phyloP scores from a whole-genome alignment of 805 yeast genomes.

The Candida adriatica region DNA sequence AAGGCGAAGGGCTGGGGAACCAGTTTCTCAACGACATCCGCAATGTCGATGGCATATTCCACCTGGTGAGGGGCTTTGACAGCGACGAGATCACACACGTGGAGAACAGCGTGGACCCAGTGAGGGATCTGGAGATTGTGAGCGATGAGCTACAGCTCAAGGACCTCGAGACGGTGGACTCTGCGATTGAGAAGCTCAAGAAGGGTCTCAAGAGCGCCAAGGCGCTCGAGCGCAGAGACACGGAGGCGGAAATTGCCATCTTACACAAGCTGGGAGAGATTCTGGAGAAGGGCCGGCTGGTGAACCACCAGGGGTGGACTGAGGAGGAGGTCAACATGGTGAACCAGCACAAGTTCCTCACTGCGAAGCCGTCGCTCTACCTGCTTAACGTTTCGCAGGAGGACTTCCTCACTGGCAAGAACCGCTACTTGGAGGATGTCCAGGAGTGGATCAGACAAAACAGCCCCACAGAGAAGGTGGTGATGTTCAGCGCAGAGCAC shows the following conservation, averaged over 20 bases:
- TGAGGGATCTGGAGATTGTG: slow-evolving; percentile 67
- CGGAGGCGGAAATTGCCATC: slow-evolving; percentile 32
- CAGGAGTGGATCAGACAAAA: slow-evolving; percentile 59
- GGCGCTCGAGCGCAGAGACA: slow-evolving; percentile 41
- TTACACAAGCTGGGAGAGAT: slow-evolving; percentile 37
- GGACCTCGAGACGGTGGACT: slow-evolving; percentile 65
- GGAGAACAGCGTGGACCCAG: slow-evolving; percentile 66
- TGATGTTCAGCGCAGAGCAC: slow-evolving; percentile 59
- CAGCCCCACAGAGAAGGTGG: slow-evolving; percentile 60
- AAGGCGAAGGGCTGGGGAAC: slow-evolving; percentile 80
- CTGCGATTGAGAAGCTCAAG: slow-evolving; percentile 43
- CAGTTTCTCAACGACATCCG: slow-evolving; percentile 72
- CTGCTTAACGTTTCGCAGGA: slow-evolving; percentile 65
- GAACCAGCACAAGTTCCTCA: slow-evolving; percentile 65
- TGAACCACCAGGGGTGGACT: slow-evolving; percentile 55
- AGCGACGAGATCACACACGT: slow-evolving; percentile 74
- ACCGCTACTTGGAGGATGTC: slow-evolving; percentile 45
- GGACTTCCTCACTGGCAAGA: slow-evolving; percentile 51
- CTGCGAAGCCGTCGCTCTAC: slow-evolving; percentile 85
- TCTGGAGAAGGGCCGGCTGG: slow-evolving; percentile 58
- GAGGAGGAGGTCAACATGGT: slow-evolving; percentile 58
- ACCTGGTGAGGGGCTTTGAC: slow-evolving; percentile 69
- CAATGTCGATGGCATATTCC: slow-evolving; percentile 77
- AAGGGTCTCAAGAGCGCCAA: slow-evolving; percentile 35
- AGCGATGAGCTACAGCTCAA: slow-evolving; percentile 70